Conservation (phyloP, 83 land plant genomes). For the Picea abies region DNA sequence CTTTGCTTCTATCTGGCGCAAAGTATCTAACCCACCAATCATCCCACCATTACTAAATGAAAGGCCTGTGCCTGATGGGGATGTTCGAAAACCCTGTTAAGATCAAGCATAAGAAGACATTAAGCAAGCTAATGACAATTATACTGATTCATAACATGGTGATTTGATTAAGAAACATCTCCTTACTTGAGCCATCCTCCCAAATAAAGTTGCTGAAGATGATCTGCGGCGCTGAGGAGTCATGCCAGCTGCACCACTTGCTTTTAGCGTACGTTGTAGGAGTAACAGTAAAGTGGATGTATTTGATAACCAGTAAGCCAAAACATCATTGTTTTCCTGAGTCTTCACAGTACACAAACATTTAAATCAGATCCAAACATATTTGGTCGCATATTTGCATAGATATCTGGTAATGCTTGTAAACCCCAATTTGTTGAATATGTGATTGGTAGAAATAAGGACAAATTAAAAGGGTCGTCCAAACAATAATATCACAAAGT, state of each 20-base stretch:
- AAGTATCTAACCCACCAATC: slow-evolving; percentile 72
- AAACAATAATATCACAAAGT: slow-evolving; percentile 11
- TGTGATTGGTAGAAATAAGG: not conserved
- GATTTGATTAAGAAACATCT: not conserved
- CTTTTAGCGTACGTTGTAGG: slow-evolving; percentile 79
- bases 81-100: slow-evolving; percentile 71
- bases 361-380: not conserved
- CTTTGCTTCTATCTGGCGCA: slow-evolving; percentile 94
- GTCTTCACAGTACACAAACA: slow-evolving; percentile 29
- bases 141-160: not conserved
- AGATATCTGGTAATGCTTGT: not conserved
- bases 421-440: not conserved
- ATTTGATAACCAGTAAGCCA: slow-evolving; percentile 86
- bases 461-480: too few species aligned
- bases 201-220: slow-evolving; percentile 73
- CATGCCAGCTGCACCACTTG: slow-evolving; percentile 77
- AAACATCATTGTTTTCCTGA: slow-evolving; percentile 65
- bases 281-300: slow-evolving; percentile 73
- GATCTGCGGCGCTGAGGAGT: slow-evolving; percentile 68
- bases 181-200: slow-evolving; percentile 61
- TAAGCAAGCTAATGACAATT: not conserved
- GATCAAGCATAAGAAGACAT: not conserved
- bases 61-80: slow-evolving; percentile 72
- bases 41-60: slow-evolving; percentile 72
- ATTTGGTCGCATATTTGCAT: not conserved